Evolutionary conservation across 2,329 filamentous ascomycete genomes (phyloP).

Genomic region (Fusarium pseudonygamai): DNA sequence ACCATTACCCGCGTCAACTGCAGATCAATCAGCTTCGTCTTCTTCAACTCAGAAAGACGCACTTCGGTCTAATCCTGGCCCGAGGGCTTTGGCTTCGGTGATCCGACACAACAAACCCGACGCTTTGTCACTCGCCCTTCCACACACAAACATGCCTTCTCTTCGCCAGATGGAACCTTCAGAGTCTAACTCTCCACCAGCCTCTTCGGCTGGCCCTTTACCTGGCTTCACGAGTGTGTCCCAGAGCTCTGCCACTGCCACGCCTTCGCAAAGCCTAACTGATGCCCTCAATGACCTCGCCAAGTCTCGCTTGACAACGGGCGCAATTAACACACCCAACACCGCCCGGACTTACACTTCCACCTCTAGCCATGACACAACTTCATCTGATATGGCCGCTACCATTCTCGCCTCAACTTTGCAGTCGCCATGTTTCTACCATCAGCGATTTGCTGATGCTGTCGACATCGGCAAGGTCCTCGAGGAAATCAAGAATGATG

Average conservation of each 20-base stretch:
- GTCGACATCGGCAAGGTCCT: conserved; percentile 95
- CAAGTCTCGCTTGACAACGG: conserved; percentile 49
- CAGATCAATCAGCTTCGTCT: conserved; percentile 40
- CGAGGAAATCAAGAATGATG: conserved; percentile 90
- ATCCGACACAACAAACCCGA: conserved; percentile 69
- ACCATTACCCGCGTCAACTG: conserved; percentile 11
- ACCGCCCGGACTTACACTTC: conserved; percentile 32
- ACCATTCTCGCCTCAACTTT: conserved; percentile 58
- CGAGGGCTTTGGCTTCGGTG: conserved; percentile 81
- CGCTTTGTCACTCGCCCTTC: conserved; percentile 62
- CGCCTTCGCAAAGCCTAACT: conserved; percentile 70
- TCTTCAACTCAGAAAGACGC: conserved; percentile 11
- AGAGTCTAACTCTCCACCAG: conserved; percentile 43
- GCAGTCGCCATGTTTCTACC: conserved; percentile 96
- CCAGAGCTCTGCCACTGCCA: conserved; percentile 48
- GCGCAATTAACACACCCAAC: conserved; percentile 32
- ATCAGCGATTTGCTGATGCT: conserved; percentile 94
- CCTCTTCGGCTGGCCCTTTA: conserved; percentile 6
- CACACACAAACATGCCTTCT: conserved; percentile 60
- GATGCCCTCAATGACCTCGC: conserved; percentile 66
- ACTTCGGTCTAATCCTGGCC: conserved; percentile 63
- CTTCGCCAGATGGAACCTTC: conserved; percentile 50
- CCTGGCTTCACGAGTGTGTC: conserved; percentile 12
- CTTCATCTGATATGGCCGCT: conserved; percentile 22
- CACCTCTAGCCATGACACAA: conserved; percentile 18